Evolutionary conservation across 495 filamentous ascomycete genomes (phyloP).

Genomic region (Tuber microsphaerosporum): DNA sequence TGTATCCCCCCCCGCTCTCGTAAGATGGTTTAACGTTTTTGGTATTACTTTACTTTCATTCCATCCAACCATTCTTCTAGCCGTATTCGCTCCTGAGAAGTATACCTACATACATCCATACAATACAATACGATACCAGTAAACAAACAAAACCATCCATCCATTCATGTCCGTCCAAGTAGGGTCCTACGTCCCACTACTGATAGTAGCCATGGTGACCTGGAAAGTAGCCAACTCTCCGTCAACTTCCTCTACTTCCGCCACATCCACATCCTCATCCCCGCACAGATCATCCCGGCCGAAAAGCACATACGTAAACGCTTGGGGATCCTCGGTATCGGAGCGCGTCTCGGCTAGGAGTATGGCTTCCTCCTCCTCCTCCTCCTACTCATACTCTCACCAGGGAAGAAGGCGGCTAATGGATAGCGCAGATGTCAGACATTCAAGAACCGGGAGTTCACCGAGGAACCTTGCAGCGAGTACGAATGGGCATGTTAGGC

Average conservation of each 20-base stretch:
- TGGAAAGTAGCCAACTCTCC: slow-evolving; percentile 4
- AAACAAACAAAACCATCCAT: neutral
- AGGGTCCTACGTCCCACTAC: neutral
- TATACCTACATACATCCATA: neutral
- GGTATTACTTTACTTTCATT: neutral
- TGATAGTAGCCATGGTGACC: neutral
- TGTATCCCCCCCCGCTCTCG: neutral
- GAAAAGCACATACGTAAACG: neutral
- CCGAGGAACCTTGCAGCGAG: neutral
- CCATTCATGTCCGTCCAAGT: neutral
- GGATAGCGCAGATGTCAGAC: neutral
- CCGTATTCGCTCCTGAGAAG: neutral
- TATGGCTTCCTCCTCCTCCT: neutral
- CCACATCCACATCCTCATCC: neutral
- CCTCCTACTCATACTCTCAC: neutral
- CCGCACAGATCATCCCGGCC: neutral
- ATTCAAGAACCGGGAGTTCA: neutral
- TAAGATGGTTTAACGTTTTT: neutral
- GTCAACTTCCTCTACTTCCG: neutral
- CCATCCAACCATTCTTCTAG: neutral
- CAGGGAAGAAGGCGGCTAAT: neutral
- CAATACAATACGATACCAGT: neutral
- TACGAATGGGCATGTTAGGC: neutral
- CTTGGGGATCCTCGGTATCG: neutral
- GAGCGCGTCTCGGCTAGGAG: slow-evolving; percentile 1